Conservation (phyloP, 2,329 filamentous ascomycete genomes). For the Berkeleyomyces rouxiae region DNA sequence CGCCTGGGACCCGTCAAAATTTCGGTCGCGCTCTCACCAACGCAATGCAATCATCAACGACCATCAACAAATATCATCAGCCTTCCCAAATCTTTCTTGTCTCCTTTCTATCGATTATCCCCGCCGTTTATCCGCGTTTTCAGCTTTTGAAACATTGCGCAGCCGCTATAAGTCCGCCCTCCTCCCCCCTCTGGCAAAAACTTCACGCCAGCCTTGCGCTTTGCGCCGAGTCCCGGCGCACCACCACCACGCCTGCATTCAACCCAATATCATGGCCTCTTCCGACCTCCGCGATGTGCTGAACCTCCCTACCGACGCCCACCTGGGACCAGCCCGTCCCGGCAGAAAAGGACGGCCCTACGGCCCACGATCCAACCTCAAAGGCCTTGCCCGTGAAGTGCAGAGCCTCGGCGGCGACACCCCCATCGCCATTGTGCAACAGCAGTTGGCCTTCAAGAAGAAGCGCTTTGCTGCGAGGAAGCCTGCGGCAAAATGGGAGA, state of each 20-base stretch:
- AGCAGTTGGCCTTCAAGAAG: slow-evolving; percentile 43
- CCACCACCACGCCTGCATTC: not conserved
- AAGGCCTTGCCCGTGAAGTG: slow-evolving; percentile 48
- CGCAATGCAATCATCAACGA: not conserved
- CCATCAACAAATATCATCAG: not conserved
- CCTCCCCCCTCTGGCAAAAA: not conserved
- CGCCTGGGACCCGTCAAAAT: not conserved
- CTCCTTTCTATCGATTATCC: not conserved
- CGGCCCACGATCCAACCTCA: slow-evolving; percentile 42
- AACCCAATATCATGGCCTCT: slow-evolving; percentile 40
- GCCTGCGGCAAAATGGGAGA: slow-evolving; percentile 46
- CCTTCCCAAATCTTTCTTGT: not conserved
- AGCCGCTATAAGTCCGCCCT: not conserved
- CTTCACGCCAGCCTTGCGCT: slow-evolving; percentile 6
- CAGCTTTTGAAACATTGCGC: not conserved
- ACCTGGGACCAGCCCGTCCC: slow-evolving; percentile 31
- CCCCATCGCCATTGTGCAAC: slow-evolving; percentile 49
- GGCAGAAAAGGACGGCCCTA: slow-evolving; percentile 60
- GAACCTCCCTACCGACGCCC: slow-evolving; percentile 51
- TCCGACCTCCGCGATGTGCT: slow-evolving; percentile 79
- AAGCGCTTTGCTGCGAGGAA: slow-evolving; percentile 37
- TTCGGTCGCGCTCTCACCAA: not conserved
- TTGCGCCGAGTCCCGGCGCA: not conserved
- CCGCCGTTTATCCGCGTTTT: not conserved
- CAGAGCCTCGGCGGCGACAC: slow-evolving; percentile 50